Conservation (phyloP, 371 early-diverging fungal genomes). For the Aphelidium insulamus region DNA sequence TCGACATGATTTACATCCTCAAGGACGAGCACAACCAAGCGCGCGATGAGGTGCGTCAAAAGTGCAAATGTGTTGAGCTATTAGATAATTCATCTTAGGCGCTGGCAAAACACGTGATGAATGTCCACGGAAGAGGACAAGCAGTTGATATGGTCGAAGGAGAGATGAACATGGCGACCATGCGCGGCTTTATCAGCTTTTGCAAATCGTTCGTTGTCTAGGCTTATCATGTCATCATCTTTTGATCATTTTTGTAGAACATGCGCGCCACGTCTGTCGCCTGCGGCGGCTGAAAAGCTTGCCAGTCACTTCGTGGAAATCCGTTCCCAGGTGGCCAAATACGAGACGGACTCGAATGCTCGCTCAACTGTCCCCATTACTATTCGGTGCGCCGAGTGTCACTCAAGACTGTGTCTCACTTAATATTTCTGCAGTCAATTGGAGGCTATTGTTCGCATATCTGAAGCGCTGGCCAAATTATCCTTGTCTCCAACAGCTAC, state of each 20-base stretch:
- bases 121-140: conserved; percentile 62
- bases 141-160: conserved; percentile 29
- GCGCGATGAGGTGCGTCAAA: conserved; percentile 41
- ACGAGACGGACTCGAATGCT: conserved; percentile 45
- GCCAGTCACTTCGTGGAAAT: conserved; percentile 86
- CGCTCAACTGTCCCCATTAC: conserved; percentile 96
- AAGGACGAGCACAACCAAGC: conserved; percentile 71
- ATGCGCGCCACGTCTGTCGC: conserved; percentile 79
- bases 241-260: conserved; percentile 16
- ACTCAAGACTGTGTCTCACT: not conserved
- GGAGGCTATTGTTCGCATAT: conserved; percentile 96
- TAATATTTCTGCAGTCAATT: conserved; percentile 47
- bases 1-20: conserved; percentile 93
- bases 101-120: conserved; percentile 79
- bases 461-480: conserved; percentile 98
- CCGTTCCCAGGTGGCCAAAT: conserved; percentile 58
- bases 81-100: conserved; percentile 17
- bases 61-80: conserved; percentile 6
- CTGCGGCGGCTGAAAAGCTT: conserved; percentile 72
- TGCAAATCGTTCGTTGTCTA: conserved; percentile 48
- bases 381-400: conserved; percentile 29
- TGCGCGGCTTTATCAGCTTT: conserved; percentile 83
- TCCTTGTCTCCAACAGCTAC: conserved; percentile 70
- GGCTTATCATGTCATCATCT: not conserved
- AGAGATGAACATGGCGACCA: conserved; percentile 72